phyloP scores from a whole-genome alignment of 768 basidiomycete species.

The Russula emetica region DNA sequence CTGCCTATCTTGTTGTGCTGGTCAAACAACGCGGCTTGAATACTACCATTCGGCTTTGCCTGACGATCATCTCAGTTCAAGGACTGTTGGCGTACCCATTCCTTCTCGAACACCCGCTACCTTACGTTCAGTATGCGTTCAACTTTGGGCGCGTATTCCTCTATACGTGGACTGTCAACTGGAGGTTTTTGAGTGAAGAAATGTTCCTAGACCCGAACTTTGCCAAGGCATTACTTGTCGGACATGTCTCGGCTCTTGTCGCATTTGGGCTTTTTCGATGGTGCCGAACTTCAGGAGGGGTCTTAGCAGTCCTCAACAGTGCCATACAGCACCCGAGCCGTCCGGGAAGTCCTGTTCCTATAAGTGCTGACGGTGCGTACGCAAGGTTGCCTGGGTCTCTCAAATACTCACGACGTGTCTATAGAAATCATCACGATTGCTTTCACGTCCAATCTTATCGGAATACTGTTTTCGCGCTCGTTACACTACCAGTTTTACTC shows the following conservation, averaged over 20 bases:
- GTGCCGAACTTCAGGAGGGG: conserved; percentile 73
- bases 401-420: background rate
- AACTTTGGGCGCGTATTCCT: conserved; percentile 85
- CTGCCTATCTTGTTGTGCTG: conserved; percentile 77
- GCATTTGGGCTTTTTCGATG: conserved; percentile 70
- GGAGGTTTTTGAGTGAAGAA: conserved; percentile 81
- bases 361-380: conserved; percentile 62
- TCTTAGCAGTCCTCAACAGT: conserved; percentile 47
- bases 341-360: conserved; percentile 44
- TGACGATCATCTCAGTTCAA: conserved; percentile 48
- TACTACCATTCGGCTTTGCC: conserved; percentile 47
- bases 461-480: conserved; percentile 88
- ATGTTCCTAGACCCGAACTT: conserved; percentile 64
- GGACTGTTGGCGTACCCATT: conserved; percentile 65
- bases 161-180: conserved; percentile 98
- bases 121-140: conserved; percentile 77
- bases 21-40: conserved; percentile 68
- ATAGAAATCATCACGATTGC: conserved; percentile 75
- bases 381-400: conserved; percentile 23
- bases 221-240: conserved; percentile 58
- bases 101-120: conserved; percentile 50
- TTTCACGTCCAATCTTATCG: conserved; percentile 89
- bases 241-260: conserved; percentile 57
- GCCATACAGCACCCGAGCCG: conserved; percentile 49
- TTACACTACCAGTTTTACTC: conserved; percentile 98